Percentiles rank a stretch among this genome's conserved stretches.
These are phyloP conservation scores for Ailanthus altissimus DNA, from an alignment of 345 rosid genomes.

Conservation along the genomic window DNA sequence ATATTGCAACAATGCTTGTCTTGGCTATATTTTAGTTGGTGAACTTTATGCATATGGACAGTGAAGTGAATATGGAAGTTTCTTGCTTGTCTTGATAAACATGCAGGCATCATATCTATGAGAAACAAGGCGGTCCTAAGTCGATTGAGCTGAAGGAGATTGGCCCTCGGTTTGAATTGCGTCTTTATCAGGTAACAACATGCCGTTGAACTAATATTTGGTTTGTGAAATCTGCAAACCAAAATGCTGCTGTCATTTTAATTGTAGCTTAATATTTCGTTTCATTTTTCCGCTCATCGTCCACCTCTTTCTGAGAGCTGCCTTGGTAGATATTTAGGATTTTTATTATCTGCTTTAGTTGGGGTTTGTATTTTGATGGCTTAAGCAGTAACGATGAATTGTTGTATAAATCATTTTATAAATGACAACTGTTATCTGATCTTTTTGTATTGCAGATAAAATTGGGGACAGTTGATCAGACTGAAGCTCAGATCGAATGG, in stretches of 20 bases:
- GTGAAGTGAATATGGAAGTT: neutral
- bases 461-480: constrained; percentile 81
- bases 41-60: neutral
- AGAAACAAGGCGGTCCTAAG: constrained; percentile 77
- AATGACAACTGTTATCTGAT: neutral
- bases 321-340: neutral
- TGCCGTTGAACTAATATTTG: neutral
- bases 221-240: neutral
- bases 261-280: neutral
- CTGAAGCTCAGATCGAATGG: constrained; percentile 82
- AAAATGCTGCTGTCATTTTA: neutral
- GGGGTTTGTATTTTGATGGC: no score
- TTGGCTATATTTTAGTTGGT: constrained; percentile 1
- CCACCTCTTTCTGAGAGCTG: neutral
- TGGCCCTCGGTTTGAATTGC: constrained; percentile 91
- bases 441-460: constrained; percentile 52
- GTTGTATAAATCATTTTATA: no score
- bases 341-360: no score
- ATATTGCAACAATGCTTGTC: neutral
- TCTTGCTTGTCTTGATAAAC: constrained; percentile 15
- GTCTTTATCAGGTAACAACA: constrained; percentile 72
- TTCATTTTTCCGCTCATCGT: neutral
- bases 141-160: constrained; percentile 77
- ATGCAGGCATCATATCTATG: constrained; percentile 75
- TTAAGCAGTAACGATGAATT: no score